Conservation (phyloP, 495 filamentous ascomycete genomes). For the Oleoguttula mirabilis region DNA sequence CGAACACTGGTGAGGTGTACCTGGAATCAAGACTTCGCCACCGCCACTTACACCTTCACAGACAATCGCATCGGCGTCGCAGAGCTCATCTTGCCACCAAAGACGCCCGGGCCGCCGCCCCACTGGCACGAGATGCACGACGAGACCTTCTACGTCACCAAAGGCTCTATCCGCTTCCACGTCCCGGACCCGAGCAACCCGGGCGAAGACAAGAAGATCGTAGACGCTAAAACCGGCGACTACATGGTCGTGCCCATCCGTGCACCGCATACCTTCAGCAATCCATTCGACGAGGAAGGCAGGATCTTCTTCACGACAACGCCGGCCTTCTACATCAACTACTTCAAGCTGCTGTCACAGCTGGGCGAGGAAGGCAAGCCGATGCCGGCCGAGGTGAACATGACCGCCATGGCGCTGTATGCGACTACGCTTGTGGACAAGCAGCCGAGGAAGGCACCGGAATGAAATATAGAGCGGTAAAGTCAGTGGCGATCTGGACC, state of each 20-base stretch:
- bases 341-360: constrained; percentile 36
- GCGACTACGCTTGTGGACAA: constrained; percentile 32
- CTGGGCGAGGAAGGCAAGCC: constrained; percentile 28
- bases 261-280: constrained; percentile 43
- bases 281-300: constrained; percentile 41
- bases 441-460: constrained; percentile 18
- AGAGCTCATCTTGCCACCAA: constrained; percentile 36
- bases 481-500: no score
- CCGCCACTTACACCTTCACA: constrained; percentile 4
- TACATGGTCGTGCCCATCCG: constrained; percentile 40
- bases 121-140: constrained; percentile 44
- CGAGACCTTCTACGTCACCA: constrained; percentile 42
- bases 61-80: constrained; percentile 40
- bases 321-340: constrained; percentile 40
- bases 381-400: constrained; percentile 31
- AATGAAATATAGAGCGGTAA: no score
- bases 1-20: constrained; percentile 24
- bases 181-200: constrained; percentile 27
- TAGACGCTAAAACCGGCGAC: constrained; percentile 39
- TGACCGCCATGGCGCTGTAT: constrained; percentile 34
- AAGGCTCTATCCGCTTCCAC: constrained; percentile 35
- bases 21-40: constrained; percentile 21
- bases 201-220: constrained; percentile 21
- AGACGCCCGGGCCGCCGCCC: constrained; percentile 35
- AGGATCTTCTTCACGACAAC: constrained; percentile 46